Base-by-base conservation (phyloP, 2,329 filamentous ascomycete genomes). In the Dryadomyces quercus-mongolicae region DNA sequence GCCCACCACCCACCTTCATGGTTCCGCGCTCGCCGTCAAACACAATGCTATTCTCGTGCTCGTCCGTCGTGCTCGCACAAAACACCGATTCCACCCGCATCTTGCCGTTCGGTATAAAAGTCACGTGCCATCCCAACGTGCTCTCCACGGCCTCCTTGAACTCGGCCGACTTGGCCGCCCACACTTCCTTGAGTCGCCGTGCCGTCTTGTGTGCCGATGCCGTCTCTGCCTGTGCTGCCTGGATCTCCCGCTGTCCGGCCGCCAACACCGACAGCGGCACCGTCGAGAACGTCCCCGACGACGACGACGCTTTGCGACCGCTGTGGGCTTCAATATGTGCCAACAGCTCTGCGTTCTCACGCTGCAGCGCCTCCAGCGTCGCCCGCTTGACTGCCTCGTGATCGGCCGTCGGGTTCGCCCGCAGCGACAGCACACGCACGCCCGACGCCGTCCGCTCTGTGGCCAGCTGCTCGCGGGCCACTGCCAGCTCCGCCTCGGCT, bases 1-100 rank as follows among this genome's bases (percentile, higher is more conserved):
- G 88, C 0, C 93, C 93, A 1, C 93, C 93, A 38, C 85, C 88
- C 55, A 98, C 87, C 76, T 98, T 98, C 93, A 98, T 98, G 1
- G 91, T 96, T 8, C 92, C 93, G 55, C 86, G 84, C 71, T 96
- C 90, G 52, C 90, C 90, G 68, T 95, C 90, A 67, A 96, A 96
- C 0, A 95, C 82, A 57, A 86, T 84, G 55, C 78, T 82, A 61
- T 85, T 84, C 67, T 85, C 82, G 66, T 88, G 81, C 64, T 86
- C 83, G 54, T 86, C 81, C 65, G 67, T 81, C 70, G 57, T 68
- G 2, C 80, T 84, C 0, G 90, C 85, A 65, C 86, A 87, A 65
- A 92, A 94, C 60, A 92, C 86, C 56, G 80, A 86, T 54, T 92
- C 94, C 21, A 96, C 88, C 36, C 89, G 85, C 70, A 96, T 94